These are phyloP conservation scores for Miamiensis avidus DNA, from an alignment of 169 alveolate genomes.

Conservation along the genomic window DNA sequence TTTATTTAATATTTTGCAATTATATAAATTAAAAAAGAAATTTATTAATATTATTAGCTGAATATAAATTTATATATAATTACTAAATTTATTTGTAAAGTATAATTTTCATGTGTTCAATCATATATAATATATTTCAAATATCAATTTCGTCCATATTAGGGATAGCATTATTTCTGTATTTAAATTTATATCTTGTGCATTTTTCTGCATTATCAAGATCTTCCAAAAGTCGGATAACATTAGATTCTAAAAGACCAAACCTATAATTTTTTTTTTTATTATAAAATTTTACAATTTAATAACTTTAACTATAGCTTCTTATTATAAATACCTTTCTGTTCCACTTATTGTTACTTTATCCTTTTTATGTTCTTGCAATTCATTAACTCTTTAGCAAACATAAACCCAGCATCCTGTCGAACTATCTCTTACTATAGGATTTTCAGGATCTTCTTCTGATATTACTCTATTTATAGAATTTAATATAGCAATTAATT, in stretches of 20 bases:
- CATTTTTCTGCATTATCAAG: constrained; percentile 76
- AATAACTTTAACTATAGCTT: not conserved
- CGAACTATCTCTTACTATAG: constrained; percentile 76
- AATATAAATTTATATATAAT: no score
- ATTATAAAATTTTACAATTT: no score
- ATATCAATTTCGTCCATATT: constrained; percentile 17
- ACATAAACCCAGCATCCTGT: constrained; percentile 86
- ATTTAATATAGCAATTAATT: no score
- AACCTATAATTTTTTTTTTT: constrained; percentile 34
- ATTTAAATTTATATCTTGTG: constrained; percentile 43
- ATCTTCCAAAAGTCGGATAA: constrained; percentile 62
- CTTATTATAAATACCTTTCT: constrained; percentile 44
- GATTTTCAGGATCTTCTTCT: constrained; percentile 73
- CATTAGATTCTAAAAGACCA: constrained; percentile 82
- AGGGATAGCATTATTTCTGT: not conserved
- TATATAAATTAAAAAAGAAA: no score
- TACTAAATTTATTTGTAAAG: no score
- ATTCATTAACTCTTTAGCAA: constrained; percentile 73
- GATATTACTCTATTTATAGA: constrained; percentile 63
- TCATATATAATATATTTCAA: no score
- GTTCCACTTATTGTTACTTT: constrained; percentile 84
- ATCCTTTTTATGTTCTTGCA: constrained; percentile 69
- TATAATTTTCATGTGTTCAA: no score
- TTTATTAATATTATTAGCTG: no score
- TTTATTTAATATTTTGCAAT: no score